A percentile compares a stretch with the other conserved stretches of the same genome.
phyloP scores from a whole-genome alignment of 148 eudicot species.

The Rhododendron henanense region DNA sequence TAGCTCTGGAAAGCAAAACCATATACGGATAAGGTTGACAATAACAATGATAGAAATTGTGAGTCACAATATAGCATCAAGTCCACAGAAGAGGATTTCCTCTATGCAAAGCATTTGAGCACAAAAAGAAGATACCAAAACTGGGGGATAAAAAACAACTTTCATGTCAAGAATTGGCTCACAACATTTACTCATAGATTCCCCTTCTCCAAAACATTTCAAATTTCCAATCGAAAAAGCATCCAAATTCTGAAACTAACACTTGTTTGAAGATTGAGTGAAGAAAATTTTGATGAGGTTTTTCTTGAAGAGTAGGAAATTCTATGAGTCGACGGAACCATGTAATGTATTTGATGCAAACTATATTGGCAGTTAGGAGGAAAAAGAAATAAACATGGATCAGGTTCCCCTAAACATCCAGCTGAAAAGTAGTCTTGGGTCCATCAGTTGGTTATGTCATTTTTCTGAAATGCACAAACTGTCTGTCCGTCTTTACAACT shows the following conservation, averaged over 20 bases:
- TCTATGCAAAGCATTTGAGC: neutral
- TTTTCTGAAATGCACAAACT: neutral
- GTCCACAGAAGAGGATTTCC: neutral
- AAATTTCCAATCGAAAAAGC: neutral
- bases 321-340: neutral
- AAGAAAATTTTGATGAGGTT: neutral
- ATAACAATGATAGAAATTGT: neutral
- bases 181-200: neutral
- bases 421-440: neutral
- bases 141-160: neutral
- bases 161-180: neutral
- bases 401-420: neutral
- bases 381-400: neutral
- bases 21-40: neutral
- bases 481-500: neutral
- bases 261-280: neutral
- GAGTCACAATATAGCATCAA: neutral
- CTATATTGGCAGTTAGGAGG: neutral
- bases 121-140: neutral
- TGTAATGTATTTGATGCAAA: neutral
- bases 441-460: neutral
- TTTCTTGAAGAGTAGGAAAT: neutral
- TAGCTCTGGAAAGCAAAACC: slow-evolving; percentile 32
- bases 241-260: neutral
- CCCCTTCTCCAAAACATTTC: neutral